Evolutionary conservation across 2,329 filamentous ascomycete genomes (phyloP), one percentile per base, ranked within the genome.

Genomic region (Ophiocordyceps robertsii): DNA sequence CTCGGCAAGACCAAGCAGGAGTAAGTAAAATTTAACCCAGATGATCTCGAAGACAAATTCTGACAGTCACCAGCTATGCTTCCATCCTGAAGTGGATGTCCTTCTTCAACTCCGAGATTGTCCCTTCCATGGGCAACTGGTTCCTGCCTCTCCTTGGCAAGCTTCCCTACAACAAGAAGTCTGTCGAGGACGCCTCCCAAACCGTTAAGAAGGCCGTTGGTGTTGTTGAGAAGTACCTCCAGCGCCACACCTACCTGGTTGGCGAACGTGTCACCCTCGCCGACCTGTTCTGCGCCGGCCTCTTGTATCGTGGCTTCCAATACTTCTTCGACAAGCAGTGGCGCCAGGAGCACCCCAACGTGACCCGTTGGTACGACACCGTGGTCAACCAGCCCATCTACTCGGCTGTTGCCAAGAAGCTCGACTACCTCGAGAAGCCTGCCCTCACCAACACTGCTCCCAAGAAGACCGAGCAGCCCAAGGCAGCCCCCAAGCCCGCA

Each of bases 1-100:
- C 81, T 98, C 58, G 92, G 92, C 63, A 96, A 96, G 83, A 98
- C 89, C 72, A 98, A 98, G 84, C 90, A 98, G 76, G 92, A 98
- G 80, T 88, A 71, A 64, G 73, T 63, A 45, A 17, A 2, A 12
- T 6, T 9, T n/a, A 38, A n/a, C 13, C 38, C 35, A 5, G 24
- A 29, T 32, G 21, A 7, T 11, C 16, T 43, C 6, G 12, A 12
- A 16, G n/a, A 29, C 10, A 6, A 19, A 29, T 41, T 50, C 60
- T 62, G 48, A 63, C 38, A 21, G 24, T 19, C 14, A 27, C 13
- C 16, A 80, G 75, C 65, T 90, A 96, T 69, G 92, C 92, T 57
- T 89, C 89, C 55, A 98, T 98, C 68, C 76, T 98, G 64, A 86
- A 84, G 70, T 98, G 92, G 92, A 81, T 95, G 82, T 96, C 90